Base-by-base conservation (phyloP, 495 filamentous ascomycete species). In the Hyaloscypha finlandica region DNA sequence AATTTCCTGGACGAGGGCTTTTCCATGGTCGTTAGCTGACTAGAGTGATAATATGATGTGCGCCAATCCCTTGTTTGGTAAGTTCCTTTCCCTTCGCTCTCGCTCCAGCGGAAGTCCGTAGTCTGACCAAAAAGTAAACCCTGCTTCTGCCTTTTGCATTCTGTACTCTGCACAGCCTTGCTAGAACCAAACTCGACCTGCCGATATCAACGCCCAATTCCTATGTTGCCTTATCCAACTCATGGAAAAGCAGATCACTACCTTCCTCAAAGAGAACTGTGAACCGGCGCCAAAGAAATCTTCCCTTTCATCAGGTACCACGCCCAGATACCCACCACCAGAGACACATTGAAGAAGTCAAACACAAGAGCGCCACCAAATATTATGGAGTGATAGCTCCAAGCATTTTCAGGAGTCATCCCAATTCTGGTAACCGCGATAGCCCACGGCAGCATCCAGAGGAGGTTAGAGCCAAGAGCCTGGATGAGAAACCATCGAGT, bases 331-430 rank as follows among this genome's bases (percentile, higher is more conserved):
- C 33, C 74, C 69, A 82, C 72, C 1, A 87, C 80, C n/a, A 84
- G 19, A 0, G 79, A 12, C 19, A 90, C 74, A 61, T 84, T 84
- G 20, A 87, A 74, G 64, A 89, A 89, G 60, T 81, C 84, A 69
- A 91, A 90, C 20, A 92, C 87, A 56, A 91, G 74, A 63, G 83
- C 86, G 1, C 89, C 89, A 0, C 90, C 89, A 80, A 92, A 92
- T 3, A 91, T 82, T 3, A 91, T 71, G 0, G 80, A 78, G 73
- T 92, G 81, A 68, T 85, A 91, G 0, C 80, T 90, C 90, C 90
- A 92, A 2, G 89, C 88, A 61, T 85, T 81, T 0, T 74, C 75
- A 29, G 74, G 74, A 25, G 83, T 77, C 42, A 90, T 69, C 42
- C 77, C 66, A 30, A 76, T 71, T 6, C 76, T 74, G 19, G 82